Base-by-base conservation (phyloP, 2,329 filamentous ascomycete genomes). In the Ophiobolus disseminans region DNA sequence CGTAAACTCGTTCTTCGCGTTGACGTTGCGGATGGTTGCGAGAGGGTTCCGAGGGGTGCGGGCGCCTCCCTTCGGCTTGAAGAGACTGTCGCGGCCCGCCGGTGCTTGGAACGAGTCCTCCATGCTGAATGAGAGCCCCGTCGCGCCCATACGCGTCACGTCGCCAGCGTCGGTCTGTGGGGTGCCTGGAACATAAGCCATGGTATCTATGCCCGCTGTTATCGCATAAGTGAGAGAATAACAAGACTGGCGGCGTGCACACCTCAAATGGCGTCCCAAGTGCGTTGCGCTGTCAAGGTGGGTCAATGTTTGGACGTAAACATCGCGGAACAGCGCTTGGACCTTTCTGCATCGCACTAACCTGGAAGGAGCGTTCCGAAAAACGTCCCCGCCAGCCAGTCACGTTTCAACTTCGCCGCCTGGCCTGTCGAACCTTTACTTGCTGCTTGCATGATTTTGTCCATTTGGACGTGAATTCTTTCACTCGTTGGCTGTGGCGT, bases 141-240 rank as follows among this genome's bases (percentile, higher is more conserved):
- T 82, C 75, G 57, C 30, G 30, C 16, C 30, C 7, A 32, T 11
- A 95, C 87, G 93, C 59, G 91, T 96, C 74, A 86, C 86, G 81
- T 97, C 91, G 68, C 88, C 91, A 60, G 86, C 75, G 67, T 91
- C 89, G 53, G 91, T 96, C 70, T 88, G 87, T 66, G 93, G 93
- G 63, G 92, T 95, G 75, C 94, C 89, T 75, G 96, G 82, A 67
- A 81, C 76, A 57, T 74, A 71, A 43, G 76, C 75, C 77, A 80
- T 79, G 43, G 32, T 57, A 55, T 45, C 11, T 51, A 57, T 66
- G 30, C 42, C 45, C 41, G 53, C 34, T 62, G 48, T 31, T 58
- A 62, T 40, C 46, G 53, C 67, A 70, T 70, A 57, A 64, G 65
- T 52, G 60, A 66, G 50, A 59, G 48, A 64, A 62, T 60, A 48